These are phyloP conservation scores for Panaeolus cyanescens DNA, from an alignment of 768 basidiomycete species.

Conservation along the genomic window DNA sequence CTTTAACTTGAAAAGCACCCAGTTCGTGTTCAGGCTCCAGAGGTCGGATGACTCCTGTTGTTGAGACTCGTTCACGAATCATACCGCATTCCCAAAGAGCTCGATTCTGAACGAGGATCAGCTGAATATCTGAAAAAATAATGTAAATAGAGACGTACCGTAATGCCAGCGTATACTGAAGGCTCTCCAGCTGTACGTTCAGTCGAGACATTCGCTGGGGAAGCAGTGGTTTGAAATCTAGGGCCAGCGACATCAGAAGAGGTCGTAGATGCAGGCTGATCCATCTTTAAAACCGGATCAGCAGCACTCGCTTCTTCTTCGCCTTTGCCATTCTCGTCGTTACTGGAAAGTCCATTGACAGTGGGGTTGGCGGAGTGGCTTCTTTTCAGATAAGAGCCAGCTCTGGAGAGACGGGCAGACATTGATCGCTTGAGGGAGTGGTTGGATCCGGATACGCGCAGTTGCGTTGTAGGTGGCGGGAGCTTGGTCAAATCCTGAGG, in stretches of 20 bases:
- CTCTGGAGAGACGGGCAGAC: neutral
- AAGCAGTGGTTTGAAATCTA: conserved; percentile 24
- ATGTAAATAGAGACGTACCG: conserved; percentile 34
- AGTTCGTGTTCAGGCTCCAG: conserved; percentile 75
- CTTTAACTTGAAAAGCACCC: conserved; percentile 62
- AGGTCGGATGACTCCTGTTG: conserved; percentile 77
- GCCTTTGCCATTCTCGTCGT: neutral
- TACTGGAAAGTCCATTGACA: neutral
- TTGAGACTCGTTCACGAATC: conserved; percentile 90
- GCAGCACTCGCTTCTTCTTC: neutral
- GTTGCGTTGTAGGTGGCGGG: conserved; percentile 9
- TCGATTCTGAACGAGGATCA: conserved; percentile 27
- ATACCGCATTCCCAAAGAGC: conserved; percentile 56
- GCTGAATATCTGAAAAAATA: neutral
- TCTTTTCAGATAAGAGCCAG: neutral
- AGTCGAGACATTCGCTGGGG: conserved; percentile 10
- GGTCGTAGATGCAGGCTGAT: conserved; percentile 10
- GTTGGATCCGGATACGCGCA: neutral
- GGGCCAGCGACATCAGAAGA: conserved; percentile 37
- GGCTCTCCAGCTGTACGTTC: conserved; percentile 61
- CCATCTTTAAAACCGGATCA: neutral
- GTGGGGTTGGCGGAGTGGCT: neutral
- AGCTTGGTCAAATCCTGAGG: conserved; percentile 8
- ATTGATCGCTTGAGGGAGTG: neutral
- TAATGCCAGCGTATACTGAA: conserved; percentile 51